Percentiles rank a stretch among this genome's conserved stretches.
Conservation (phyloP, 176 grass and related monocot species). For the Themeda triandra region DNA sequence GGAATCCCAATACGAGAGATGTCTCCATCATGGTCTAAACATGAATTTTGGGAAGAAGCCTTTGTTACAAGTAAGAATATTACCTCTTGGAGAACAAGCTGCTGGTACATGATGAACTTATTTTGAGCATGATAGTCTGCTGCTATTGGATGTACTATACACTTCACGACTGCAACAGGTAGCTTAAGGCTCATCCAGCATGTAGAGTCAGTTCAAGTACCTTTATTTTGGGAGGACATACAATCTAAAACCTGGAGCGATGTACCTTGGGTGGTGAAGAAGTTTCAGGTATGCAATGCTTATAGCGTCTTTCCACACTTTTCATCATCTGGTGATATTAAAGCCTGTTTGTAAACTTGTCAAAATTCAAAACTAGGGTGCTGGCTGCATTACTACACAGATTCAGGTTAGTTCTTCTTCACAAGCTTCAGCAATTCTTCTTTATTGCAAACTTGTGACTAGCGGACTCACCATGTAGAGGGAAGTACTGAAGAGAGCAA, state of each 20-base stretch:
- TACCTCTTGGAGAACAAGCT: not conserved
- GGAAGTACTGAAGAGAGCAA: slow-evolving; percentile 44
- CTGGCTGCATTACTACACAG: slow-evolving; percentile 61
- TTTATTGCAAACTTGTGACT: not conserved
- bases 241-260: no score
- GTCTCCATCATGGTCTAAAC: slow-evolving; percentile 76
- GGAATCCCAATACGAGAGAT: slow-evolving; percentile 60
- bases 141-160: not conserved
- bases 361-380: slow-evolving; percentile 55
- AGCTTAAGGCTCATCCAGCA: slow-evolving; percentile 61
- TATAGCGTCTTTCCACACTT: no score
- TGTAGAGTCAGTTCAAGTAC: no score
- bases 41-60: slow-evolving; percentile 76
- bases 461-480: slow-evolving; percentile 8
- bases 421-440: not conserved
- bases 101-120: slow-evolving; percentile 5
- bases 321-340: not conserved
- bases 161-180: slow-evolving; percentile 46
- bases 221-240: no score
- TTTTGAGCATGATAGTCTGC: slow-evolving; percentile 1
- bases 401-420: slow-evolving; percentile 67
- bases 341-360: slow-evolving; percentile 24
- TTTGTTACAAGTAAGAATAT: slow-evolving; percentile 78
- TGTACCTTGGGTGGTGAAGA: no score
- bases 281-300: no score